phyloP scores from a whole-genome alignment of 768 basidiomycete species.

The Bullera alba region DNA sequence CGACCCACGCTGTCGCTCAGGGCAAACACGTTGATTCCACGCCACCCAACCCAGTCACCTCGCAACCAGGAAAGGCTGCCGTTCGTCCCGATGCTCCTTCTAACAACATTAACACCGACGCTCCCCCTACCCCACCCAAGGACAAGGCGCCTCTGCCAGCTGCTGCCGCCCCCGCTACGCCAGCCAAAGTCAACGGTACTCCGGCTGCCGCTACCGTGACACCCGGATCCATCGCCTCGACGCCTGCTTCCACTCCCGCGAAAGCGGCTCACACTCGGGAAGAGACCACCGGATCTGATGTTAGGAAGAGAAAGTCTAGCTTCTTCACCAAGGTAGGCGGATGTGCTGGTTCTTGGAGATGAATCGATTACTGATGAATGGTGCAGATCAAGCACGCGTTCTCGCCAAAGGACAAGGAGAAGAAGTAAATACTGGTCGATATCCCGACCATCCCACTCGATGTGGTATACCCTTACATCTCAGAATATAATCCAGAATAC shows the following conservation, averaged over 20 bases:
- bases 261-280: constrained; percentile 19
- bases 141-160: constrained; percentile 4
- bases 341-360: too few relatives aligned
- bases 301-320: constrained; percentile 40
- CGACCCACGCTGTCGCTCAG: constrained; percentile 2
- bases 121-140: constrained; percentile 3
- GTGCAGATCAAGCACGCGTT: constrained; percentile 34
- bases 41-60: neutral
- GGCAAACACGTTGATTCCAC: neutral
- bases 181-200: neutral
- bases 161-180: constrained; percentile 6
- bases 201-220: constrained; percentile 3
- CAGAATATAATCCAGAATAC: too few relatives aligned
- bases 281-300: constrained; percentile 17
- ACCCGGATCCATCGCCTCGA: constrained; percentile 15
- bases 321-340: constrained; percentile 39
- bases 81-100: constrained; percentile 3
- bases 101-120: constrained; percentile 7
- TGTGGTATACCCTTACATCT: too few relatives aligned
- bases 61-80: constrained; percentile 3
- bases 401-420: constrained; percentile 36
- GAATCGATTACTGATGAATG: neutral
- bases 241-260: constrained; percentile 28
- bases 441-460: too few relatives aligned
- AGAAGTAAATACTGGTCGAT: constrained; percentile 22